Percentiles rank a stretch among this genome's conserved stretches.
Evolutionary conservation across 257 asterid species (phyloP).

Genomic region (Gentiana straminea): DNA sequence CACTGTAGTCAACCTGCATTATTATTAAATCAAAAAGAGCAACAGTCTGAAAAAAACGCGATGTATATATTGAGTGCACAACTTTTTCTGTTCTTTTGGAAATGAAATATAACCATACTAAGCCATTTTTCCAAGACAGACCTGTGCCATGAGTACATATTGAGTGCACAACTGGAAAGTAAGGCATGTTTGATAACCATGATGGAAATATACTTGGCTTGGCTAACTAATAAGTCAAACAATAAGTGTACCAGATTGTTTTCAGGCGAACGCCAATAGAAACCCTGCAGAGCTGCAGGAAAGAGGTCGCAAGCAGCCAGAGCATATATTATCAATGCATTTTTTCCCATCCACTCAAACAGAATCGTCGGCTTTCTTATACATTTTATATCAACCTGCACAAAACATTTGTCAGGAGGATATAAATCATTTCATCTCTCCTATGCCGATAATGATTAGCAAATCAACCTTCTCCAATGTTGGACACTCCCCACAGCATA

Average conservation of each 20-base stretch:
- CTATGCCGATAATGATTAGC: too few species aligned
- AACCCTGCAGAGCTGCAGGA: conserved; percentile 79
- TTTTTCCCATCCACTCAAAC: conserved; percentile 98
- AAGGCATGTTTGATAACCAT: too few species aligned
- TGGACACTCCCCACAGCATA: too few species aligned
- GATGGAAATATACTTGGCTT: neutral
- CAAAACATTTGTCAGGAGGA: conserved; percentile 6
- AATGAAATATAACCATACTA: neutral
- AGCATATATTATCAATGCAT: conserved; percentile 76
- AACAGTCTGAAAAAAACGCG: neutral
- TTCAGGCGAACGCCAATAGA: conserved; percentile 72
- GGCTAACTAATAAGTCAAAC: too few species aligned
- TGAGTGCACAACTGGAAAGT: too few species aligned
- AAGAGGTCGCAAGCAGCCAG: conserved; percentile 84
- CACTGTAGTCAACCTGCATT: conserved; percentile 46
- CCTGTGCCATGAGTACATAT: too few species aligned
- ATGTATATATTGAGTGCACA: neutral
- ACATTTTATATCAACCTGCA: conserved; percentile 65
- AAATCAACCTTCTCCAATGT: too few species aligned
- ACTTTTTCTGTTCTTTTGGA: neutral
- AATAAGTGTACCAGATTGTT: conserved; percentile 61
- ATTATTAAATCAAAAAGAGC: too few species aligned
- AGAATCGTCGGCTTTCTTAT: conserved; percentile 47
- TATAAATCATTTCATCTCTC: neutral
- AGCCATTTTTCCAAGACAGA: too few species aligned